Evolutionary conservation across 192 early-diverging fungal genomes (phyloP).

Genomic region (Gryganskiella cystojenkinii): DNA sequence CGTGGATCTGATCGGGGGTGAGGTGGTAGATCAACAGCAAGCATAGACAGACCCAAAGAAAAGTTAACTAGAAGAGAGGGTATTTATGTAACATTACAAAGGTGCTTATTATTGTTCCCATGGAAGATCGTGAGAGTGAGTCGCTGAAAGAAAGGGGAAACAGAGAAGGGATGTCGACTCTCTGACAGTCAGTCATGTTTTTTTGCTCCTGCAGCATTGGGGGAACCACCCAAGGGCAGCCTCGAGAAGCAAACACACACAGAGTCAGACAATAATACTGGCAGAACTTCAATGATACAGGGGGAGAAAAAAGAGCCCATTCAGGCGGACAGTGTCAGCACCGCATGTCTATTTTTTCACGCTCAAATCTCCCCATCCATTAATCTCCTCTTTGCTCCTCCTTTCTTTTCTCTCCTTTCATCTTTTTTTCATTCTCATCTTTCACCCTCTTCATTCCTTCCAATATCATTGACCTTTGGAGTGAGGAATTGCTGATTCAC

Average conservation of each 20-base stretch:
- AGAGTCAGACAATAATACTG: too few relatives aligned
- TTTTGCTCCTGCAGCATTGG: too few relatives aligned
- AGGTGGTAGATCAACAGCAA: not conserved
- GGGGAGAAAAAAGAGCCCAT: not conserved
- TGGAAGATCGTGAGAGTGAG: not conserved
- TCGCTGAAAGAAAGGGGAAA: not conserved
- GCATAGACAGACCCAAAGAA: not conserved
- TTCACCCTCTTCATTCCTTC: not conserved
- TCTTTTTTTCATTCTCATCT: not conserved
- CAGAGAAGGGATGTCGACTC: not conserved
- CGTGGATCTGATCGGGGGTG: conserved; percentile 63
- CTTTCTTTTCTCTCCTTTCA: not conserved
- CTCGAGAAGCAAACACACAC: too few relatives aligned
- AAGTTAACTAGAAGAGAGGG: not conserved
- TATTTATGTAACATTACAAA: too few relatives aligned
- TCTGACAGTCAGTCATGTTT: too few relatives aligned
- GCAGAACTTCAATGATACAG: too few relatives aligned
- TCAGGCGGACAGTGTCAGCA: not conserved
- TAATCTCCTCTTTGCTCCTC: not conserved
- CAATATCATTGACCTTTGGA: not conserved
- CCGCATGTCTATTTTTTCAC: not conserved
- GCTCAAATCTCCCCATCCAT: not conserved
- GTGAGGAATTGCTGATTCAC: too few relatives aligned
- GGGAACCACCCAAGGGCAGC: too few relatives aligned
- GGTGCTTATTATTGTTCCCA: too few relatives aligned